Conservation (phyloP, 176 grass and related monocot species). For the Oryza punctata region DNA sequence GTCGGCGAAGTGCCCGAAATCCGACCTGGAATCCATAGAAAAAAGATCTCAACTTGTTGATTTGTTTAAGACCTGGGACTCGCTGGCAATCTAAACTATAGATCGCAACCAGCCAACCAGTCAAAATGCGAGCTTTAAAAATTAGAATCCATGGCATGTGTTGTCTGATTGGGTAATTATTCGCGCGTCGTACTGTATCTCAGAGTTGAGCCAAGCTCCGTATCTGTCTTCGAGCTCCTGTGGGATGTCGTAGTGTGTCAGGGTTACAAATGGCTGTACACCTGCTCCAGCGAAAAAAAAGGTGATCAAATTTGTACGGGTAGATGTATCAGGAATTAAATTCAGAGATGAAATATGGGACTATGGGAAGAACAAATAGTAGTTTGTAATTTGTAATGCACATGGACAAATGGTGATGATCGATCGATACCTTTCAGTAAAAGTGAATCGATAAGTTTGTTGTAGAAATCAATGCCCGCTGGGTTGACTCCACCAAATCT, state of each 20-base stretch:
- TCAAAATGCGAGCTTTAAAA: too few relatives aligned
- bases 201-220: conserved; percentile 65
- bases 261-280: conserved; percentile 77
- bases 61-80: too few relatives aligned
- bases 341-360: not conserved
- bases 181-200: conserved; percentile 42
- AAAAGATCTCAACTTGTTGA: not conserved
- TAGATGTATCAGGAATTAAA: too few relatives aligned
- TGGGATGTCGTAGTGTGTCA: conserved; percentile 65
- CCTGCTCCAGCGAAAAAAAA: conserved; percentile 22
- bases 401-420: not conserved
- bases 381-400: too few relatives aligned
- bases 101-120: too few relatives aligned
- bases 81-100: too few relatives aligned
- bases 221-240: conserved; percentile 67
- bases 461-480: conserved; percentile 59
- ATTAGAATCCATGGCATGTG: too few relatives aligned
- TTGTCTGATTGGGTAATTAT: not conserved
- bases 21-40: conserved; percentile 28
- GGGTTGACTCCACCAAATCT: conserved; percentile 51
- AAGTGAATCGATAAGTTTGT: conserved; percentile 54
- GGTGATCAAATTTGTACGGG: too few relatives aligned
- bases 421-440: conserved; percentile 53
- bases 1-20: conserved; percentile 65
- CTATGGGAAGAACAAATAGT: too few relatives aligned